A percentile compares a stretch with the other conserved stretches of the same genome.
These are phyloP conservation scores for Maudiozyma humilis DNA, from an alignment of 1,139 yeast species.

Conservation along the genomic window DNA sequence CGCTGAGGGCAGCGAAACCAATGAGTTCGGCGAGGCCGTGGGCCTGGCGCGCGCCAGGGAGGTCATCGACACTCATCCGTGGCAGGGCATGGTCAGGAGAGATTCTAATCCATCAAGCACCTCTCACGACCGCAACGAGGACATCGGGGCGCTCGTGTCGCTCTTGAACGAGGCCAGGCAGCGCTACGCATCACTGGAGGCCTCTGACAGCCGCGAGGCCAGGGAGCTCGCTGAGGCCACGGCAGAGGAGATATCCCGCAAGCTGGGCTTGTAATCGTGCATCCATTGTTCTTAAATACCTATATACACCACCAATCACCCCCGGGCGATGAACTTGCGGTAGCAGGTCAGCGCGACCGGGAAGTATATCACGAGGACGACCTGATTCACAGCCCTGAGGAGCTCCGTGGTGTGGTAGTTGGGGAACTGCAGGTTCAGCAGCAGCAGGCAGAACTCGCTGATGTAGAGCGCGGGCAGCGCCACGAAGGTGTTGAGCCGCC, in stretches of 20 bases:
- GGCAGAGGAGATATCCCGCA: slow-evolving; percentile 21
- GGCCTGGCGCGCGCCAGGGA: slow-evolving; percentile 26
- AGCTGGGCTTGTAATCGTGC: slow-evolving; percentile 6
- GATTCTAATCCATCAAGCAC: too few species aligned
- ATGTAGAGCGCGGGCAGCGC: slow-evolving; percentile 40
- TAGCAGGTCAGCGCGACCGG: slow-evolving; percentile 29
- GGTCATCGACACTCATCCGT: slow-evolving; percentile 27
- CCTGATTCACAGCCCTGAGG: slow-evolving; percentile 19
- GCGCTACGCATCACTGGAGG: slow-evolving; percentile 12
- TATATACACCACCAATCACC: neutral
- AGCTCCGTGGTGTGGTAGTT: slow-evolving; percentile 29
- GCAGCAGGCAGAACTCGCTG: slow-evolving; percentile 47
- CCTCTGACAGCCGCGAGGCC: slow-evolving; percentile 14
- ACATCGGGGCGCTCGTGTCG: slow-evolving; percentile 13
- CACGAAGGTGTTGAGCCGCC: slow-evolving; percentile 37
- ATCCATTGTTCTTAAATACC: too few species aligned
- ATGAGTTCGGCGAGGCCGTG: slow-evolving; percentile 24
- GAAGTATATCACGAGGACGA: slow-evolving; percentile 26
- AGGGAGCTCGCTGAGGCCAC: slow-evolving; percentile 20
- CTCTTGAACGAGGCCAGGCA: slow-evolving; percentile 21
- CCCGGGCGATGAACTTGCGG: slow-evolving; percentile 12
- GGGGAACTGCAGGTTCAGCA: slow-evolving; percentile 43
- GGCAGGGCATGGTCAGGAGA: slow-evolving; percentile 15
- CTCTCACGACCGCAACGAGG: neutral
- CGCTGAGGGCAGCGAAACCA: slow-evolving; percentile 8